Conservation (phyloP, 495 filamentous ascomycete genomes). For the Tuber borchii region DNA sequence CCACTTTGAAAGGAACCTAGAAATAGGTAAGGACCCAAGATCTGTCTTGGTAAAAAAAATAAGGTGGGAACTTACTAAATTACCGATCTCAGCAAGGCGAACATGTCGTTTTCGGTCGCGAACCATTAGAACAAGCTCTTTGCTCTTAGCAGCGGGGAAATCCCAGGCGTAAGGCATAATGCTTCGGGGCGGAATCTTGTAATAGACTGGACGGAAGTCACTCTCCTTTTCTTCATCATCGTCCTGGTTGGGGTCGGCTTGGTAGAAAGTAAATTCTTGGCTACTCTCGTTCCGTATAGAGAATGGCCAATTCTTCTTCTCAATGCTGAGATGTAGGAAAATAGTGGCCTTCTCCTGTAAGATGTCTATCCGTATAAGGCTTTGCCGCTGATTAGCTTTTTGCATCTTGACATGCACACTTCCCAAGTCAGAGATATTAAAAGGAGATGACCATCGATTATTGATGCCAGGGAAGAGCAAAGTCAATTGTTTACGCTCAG, state of each 20-base stretch:
- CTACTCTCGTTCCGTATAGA: slow-evolving; percentile 98
- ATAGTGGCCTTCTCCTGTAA: slow-evolving; percentile 87
- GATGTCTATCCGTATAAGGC: slow-evolving; percentile 77
- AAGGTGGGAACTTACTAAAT: slow-evolving; percentile 52
- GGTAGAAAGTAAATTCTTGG: slow-evolving; percentile 89
- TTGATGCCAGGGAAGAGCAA: slow-evolving; percentile 91
- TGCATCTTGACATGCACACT: slow-evolving; percentile 89
- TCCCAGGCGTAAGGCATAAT: slow-evolving; percentile 99
- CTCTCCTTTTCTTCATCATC: slow-evolving; percentile 80
- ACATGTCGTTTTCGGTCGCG: slow-evolving; percentile 79
- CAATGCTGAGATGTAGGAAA: slow-evolving; percentile 82
- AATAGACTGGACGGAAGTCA: slow-evolving; percentile 82
- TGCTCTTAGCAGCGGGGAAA: slow-evolving; percentile 92
- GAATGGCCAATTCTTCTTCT: slow-evolving; percentile 93
- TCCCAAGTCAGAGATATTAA: slow-evolving; percentile 91
- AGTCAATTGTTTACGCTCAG: slow-evolving; percentile 75
- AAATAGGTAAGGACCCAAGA: background rate
- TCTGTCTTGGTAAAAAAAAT: background rate
- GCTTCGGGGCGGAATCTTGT: slow-evolving; percentile 86
- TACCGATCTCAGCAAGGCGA: slow-evolving; percentile 92
- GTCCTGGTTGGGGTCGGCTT: slow-evolving; percentile 62
- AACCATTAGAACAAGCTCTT: slow-evolving; percentile 75
- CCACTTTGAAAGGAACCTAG: slow-evolving; percentile 41
- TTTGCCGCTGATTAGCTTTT: slow-evolving; percentile 79
- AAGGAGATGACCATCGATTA: slow-evolving; percentile 96